Evolutionary conservation across 495 filamentous ascomycete species (phyloP), one percentile per base, ranked within the genome.

Genomic region (Penicillium nucicola): DNA sequence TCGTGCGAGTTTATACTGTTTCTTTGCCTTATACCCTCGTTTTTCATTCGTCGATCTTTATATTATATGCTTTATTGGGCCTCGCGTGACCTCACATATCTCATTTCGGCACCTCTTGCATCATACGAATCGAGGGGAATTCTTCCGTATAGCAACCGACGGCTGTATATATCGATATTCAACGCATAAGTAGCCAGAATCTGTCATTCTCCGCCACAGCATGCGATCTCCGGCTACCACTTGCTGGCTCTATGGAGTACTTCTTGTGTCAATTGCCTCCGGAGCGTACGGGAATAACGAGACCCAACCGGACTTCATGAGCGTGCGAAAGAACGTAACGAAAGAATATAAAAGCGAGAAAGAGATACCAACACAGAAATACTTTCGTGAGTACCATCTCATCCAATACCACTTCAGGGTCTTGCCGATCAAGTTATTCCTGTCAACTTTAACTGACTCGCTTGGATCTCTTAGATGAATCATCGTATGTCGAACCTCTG

Each of bases 361-460:
- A 28, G 68, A 69, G 4, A 74, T 79, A 59, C 74, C 74, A 5
- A 68, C 60, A 11, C 61, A 58, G n/a, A 84, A 84, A 72, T 84
- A 84, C 56, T 84, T 83, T 60, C 75, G 80, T 84, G 62, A 68
- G 81, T 75, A 6, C 12, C 17, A 45, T 40, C 28, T 38, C 30
- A 14, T n/a, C 42, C 20, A 2, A 17, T 22, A 41, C 33, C 13
- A 4, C 18, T 28, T 28, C 11, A 40, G 19, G 23, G 37, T 19
- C 37, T 40, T 38, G 35, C 19, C 35, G 35, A 15, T 18, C 25
- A 28, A 8, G 5, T 28, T 5, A 8, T 9, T 28, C 25, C 25
- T 6, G 4, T 28, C 37, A 58, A 44, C 19, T 20, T 33, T 18
- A 28, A 39, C 55, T 58, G 31, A 54, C 35, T 25, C 12, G 37